Evolutionary conservation across 345 rosid genomes (phyloP).

Genomic region (Raphanus sativus): DNA sequence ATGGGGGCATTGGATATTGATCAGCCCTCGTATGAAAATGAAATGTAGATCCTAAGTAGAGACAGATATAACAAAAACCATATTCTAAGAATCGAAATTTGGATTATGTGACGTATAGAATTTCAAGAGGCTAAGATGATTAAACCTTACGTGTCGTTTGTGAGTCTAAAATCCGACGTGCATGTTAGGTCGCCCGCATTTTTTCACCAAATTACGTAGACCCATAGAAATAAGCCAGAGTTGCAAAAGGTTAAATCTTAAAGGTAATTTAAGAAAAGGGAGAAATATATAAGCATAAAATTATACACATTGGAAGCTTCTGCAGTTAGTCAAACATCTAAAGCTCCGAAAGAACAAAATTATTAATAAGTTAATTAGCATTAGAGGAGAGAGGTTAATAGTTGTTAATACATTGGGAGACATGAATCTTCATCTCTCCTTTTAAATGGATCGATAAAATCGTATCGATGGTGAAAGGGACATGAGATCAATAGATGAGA

Average conservation of each 20-base stretch:
- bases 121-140: conserved; percentile 1
- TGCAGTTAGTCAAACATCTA: conserved; percentile 27
- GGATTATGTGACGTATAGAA: conserved; percentile 25
- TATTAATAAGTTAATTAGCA: conserved; percentile 23
- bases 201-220: conserved; percentile 11
- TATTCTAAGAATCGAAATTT: background rate
- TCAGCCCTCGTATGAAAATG: background rate
- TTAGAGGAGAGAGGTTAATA: conserved; percentile 23
- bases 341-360: conserved; percentile 28
- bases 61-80: background rate
- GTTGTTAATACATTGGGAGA: conserved; percentile 28
- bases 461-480: conserved; percentile 35
- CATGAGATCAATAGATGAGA: conserved; percentile 29
- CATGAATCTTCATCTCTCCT: conserved; percentile 16
- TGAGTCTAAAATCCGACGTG: conserved; percentile 30
- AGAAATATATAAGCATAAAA: background rate
- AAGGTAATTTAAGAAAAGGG: conserved; percentile 18
- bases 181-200: conserved; percentile 36
- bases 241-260: conserved; percentile 25
- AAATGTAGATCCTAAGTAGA: background rate
- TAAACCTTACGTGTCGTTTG: conserved; percentile 19
- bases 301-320: conserved; percentile 31
- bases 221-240: conserved; percentile 34
- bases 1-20: conserved; percentile 11
- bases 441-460: conserved; percentile 34